Percentiles rank a stretch among this genome's conserved stretches.
phyloP scores from a whole-genome alignment of 805 yeast genomes.

The Cyberlindnera xishuangbannaensis region DNA sequence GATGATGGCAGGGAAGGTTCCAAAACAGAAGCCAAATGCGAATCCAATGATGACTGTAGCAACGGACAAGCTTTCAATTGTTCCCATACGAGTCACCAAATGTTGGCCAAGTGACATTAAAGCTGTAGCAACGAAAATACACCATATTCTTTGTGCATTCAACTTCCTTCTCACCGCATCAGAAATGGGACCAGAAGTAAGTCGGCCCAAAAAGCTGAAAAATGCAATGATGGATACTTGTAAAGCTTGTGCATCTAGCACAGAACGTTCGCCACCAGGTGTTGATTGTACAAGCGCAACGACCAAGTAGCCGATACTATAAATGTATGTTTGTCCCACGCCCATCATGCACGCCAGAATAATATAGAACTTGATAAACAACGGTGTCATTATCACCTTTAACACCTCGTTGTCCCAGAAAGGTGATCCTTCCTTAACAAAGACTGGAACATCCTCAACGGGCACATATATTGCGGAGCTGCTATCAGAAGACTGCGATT shows the following conservation, averaged over 20 bases:
- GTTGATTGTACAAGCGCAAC: conserved; percentile 35
- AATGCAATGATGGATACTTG: conserved; percentile 66
- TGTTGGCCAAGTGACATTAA: conserved; percentile 34
- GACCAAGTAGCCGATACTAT: conserved; percentile 69
- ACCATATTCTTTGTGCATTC: conserved; percentile 61
- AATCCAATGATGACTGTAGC: conserved; percentile 55
- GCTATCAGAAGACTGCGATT: conserved; percentile 6
- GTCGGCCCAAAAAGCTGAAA: conserved; percentile 59
- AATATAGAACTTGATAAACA: conserved; percentile 46
- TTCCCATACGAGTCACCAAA: conserved; percentile 29
- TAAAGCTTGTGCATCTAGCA: conserved; percentile 53
- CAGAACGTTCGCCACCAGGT: conserved; percentile 20
- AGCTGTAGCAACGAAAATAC: conserved; percentile 38
- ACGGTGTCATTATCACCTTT: conserved; percentile 16
- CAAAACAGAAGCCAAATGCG: conserved; percentile 67
- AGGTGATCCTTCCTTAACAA: conserved; percentile 23
- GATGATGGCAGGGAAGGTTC: conserved; percentile 68
- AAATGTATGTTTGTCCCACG: conserved; percentile 67
- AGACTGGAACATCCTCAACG: conserved; percentile 26
- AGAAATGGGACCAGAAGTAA: conserved; percentile 58
- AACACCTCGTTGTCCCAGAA: conserved; percentile 24
- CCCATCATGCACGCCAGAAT: conserved; percentile 56
- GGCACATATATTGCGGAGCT: conserved; percentile 24
- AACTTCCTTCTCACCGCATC: conserved; percentile 50
- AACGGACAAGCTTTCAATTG: conserved; percentile 37